These are phyloP conservation scores for Didymosphaeria variabile DNA, from an alignment of 2,329 filamentous ascomycete species.

Conservation along the genomic window DNA sequence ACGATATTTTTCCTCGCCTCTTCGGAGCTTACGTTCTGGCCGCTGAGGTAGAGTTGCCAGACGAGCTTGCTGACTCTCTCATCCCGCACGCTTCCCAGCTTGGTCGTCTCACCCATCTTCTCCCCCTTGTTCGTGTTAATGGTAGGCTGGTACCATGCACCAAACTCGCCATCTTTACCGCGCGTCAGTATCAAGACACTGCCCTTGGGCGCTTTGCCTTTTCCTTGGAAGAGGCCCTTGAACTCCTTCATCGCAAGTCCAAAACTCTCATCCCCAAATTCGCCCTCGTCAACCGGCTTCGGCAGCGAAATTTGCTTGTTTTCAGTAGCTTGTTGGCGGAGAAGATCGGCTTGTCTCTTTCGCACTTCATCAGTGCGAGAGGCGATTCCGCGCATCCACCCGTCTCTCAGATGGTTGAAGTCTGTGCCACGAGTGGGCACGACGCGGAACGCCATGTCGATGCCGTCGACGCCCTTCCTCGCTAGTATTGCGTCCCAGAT, in stretches of 20 bases:
- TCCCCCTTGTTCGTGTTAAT: slow-evolving; percentile 47
- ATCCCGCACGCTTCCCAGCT: slow-evolving; percentile 77
- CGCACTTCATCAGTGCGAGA: slow-evolving; percentile 69
- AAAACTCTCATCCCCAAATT: slow-evolving; percentile 78
- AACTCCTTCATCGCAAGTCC: slow-evolving; percentile 78
- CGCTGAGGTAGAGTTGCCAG: slow-evolving; percentile 91
- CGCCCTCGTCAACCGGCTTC: slow-evolving; percentile 46
- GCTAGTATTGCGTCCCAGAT: slow-evolving; percentile 77
- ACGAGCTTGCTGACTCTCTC: slow-evolving; percentile 81
- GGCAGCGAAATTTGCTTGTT: slow-evolving; percentile 43
- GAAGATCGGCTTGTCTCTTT: slow-evolving; percentile 41
- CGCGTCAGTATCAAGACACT: slow-evolving; percentile 79
- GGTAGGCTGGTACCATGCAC: slow-evolving; percentile 46
- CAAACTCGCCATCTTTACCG: slow-evolving; percentile 68
- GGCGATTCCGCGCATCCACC: slow-evolving; percentile 86
- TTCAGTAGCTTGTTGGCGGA: slow-evolving; percentile 56
- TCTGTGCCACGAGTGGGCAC: slow-evolving; percentile 93
- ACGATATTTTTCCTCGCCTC: slow-evolving; percentile 81
- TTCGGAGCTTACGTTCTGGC: slow-evolving; percentile 87
- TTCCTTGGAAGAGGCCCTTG: slow-evolving; percentile 81
- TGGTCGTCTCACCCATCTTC: slow-evolving; percentile 58
- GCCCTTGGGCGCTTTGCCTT: slow-evolving; percentile 78
- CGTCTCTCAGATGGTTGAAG: slow-evolving; percentile 90
- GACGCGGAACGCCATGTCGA: slow-evolving; percentile 83
- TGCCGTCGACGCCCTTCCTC: slow-evolving; percentile 59